Evolutionary conservation across 2,329 filamentous ascomycete genomes (phyloP).

Genomic region (Stagonosporopsis rhizophila): DNA sequence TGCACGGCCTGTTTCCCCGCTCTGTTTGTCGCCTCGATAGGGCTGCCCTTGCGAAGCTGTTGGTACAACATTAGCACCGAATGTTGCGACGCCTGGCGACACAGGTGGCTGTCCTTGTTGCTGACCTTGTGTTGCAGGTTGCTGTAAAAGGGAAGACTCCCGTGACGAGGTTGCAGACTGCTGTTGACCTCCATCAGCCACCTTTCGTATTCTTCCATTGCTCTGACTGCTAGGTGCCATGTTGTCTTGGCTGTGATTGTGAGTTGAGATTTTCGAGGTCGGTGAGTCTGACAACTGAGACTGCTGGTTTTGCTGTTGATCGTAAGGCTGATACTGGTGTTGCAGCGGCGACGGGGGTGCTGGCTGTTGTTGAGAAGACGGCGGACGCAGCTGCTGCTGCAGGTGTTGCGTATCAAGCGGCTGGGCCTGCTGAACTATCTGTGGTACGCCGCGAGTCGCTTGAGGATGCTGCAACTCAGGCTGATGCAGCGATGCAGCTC

Average conservation of each 20-base stretch:
- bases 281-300: constrained; percentile 35
- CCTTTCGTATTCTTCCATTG: constrained; percentile 46
- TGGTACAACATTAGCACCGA: constrained; percentile 55
- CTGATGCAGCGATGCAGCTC: constrained; percentile 39
- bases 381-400: constrained; percentile 44
- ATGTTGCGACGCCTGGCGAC: constrained; percentile 51
- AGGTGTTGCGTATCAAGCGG: constrained; percentile 38
- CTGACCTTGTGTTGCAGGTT: constrained; percentile 48
- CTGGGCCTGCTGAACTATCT: constrained; percentile 39
- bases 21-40: constrained; percentile 49
- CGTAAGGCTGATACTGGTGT: constrained; percentile 44
- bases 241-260: constrained; percentile 41
- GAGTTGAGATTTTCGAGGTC: constrained; percentile 38
- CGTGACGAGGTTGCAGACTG: constrained; percentile 42
- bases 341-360: constrained; percentile 47
- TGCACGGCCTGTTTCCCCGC: constrained; percentile 47
- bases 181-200: constrained; percentile 39
- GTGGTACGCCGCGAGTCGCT: constrained; percentile 38
- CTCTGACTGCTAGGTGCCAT: constrained; percentile 39
- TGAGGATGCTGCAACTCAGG: constrained; percentile 44
- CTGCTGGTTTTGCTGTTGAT: constrained; percentile 39
- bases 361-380: constrained; percentile 45
- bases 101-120: constrained; percentile 44
- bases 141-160: constrained; percentile 46
- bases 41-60: constrained; percentile 54